These are phyloP conservation scores for Aphanomyces invadans DNA, from an alignment of 352 stramenopile species.

Conservation along the genomic window DNA sequence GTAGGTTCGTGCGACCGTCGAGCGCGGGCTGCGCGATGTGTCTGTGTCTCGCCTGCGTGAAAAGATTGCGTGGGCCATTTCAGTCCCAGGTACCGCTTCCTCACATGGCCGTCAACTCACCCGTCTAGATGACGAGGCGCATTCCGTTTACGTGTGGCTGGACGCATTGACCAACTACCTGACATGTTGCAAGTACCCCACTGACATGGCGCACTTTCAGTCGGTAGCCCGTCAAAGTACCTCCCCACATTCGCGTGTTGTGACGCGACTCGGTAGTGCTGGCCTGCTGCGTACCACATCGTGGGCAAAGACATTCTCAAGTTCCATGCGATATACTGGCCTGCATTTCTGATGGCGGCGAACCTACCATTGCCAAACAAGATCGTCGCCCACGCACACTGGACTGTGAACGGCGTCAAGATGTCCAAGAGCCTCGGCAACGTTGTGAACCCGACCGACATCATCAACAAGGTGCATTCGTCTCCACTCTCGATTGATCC, in stretches of 20 bases:
- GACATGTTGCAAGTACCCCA: slow-evolving; percentile 90
- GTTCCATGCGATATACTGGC: slow-evolving; percentile 99
- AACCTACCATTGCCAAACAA: slow-evolving; percentile 88
- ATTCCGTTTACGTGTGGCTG: slow-evolving; percentile 99
- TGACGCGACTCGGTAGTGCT: slow-evolving; percentile 27
- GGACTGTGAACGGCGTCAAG: slow-evolving; percentile 97
- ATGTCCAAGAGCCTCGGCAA: slow-evolving; percentile 99
- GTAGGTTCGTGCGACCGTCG: slow-evolving; percentile 76
- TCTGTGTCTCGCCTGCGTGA: slow-evolving; percentile 94
- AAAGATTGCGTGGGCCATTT: slow-evolving; percentile 95
- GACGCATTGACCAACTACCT: slow-evolving; percentile 99
- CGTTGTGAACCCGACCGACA: slow-evolving; percentile 91
- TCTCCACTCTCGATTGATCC: background rate
- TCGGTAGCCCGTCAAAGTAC: background rate
- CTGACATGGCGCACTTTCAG: slow-evolving; percentile 26
- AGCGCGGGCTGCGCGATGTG: slow-evolving; percentile 90
- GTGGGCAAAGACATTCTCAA: slow-evolving; percentile 99
- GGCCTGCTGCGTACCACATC: slow-evolving; percentile 83
- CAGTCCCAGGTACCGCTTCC: slow-evolving; percentile 62
- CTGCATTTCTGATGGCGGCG: slow-evolving; percentile 92
- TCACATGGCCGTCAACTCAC: too few species aligned
- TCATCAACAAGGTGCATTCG: slow-evolving; percentile 64
- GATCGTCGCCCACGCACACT: slow-evolving; percentile 97
- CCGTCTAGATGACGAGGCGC: slow-evolving; percentile 43
- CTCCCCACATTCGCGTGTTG: background rate